Conservation (phyloP, 148 eudicot genomes). For the Vaccinium corymbosum region DNA sequence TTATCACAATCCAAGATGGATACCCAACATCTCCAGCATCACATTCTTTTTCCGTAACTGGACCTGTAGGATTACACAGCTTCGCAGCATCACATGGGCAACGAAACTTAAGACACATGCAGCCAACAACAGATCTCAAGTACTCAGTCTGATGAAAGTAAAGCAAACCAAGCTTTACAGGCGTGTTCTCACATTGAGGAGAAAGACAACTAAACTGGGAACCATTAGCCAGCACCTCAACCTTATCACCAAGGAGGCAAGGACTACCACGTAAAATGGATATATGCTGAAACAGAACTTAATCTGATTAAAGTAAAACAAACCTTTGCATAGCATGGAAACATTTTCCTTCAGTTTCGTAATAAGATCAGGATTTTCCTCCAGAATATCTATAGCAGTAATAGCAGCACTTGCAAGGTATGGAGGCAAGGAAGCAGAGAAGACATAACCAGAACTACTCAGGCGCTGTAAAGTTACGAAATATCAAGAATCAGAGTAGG, state of each 20-base stretch:
- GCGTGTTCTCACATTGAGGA: not conserved
- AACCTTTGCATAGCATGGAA: slow-evolving; percentile 64
- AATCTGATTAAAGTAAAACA: slow-evolving; percentile 14
- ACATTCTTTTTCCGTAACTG: not conserved
- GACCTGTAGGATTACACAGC: not conserved
- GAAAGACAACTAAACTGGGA: not conserved
- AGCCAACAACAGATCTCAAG: not conserved
- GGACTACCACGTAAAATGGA: not conserved
- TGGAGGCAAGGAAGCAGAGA: slow-evolving; percentile 98
- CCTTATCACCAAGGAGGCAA: not conserved
- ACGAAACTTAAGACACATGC: not conserved
- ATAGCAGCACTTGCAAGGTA: slow-evolving; percentile 95
- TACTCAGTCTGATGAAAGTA: not conserved
- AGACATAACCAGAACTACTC: slow-evolving; percentile 95
- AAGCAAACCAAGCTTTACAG: not conserved
- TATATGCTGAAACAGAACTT: not conserved
- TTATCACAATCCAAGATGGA: not conserved
- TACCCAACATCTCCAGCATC: not conserved
- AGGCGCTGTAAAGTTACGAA: slow-evolving; percentile 58
- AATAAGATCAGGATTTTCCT: slow-evolving; percentile 65
- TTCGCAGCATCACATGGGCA: not conserved
- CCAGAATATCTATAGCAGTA: slow-evolving; percentile 84
- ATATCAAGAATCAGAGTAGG: not conserved
- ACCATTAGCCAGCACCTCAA: not conserved
- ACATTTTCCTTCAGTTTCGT: slow-evolving; percentile 60